A percentile compares a stretch with the other conserved stretches of the same genome.
Conservation (phyloP, 768 basidiomycete genomes). For the Tylopilus subfusipes region DNA sequence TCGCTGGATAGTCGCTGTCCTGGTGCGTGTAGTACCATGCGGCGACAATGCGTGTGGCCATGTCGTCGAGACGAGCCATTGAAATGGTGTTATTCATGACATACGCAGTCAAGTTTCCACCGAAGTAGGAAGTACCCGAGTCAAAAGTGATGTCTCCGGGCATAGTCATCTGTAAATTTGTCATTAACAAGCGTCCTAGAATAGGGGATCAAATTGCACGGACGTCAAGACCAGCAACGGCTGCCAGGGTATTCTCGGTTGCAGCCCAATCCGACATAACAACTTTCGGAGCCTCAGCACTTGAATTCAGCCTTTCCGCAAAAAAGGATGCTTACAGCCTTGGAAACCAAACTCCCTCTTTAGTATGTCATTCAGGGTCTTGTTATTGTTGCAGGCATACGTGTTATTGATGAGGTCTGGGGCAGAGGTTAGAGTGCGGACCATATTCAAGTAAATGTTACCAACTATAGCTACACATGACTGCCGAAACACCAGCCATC, state of each 20-base stretch:
- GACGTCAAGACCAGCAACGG: slow-evolving; percentile 62
- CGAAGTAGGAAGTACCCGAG: slow-evolving; percentile 50
- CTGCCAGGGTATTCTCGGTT: slow-evolving; percentile 45
- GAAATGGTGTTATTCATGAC: slow-evolving; percentile 62
- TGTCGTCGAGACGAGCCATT: slow-evolving; percentile 57
- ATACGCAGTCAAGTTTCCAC: slow-evolving; percentile 51
- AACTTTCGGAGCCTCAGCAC: slow-evolving; percentile 28
- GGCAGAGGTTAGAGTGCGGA: background rate
- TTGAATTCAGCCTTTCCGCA: background rate
- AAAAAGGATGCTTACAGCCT: slow-evolving; percentile 41
- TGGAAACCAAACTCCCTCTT: slow-evolving; percentile 68
- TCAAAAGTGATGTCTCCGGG: slow-evolving; percentile 53
- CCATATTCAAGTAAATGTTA: background rate
- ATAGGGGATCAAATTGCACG: slow-evolving; percentile 13
- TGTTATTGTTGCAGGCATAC: slow-evolving; percentile 63
- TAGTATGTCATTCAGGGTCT: slow-evolving; percentile 54
- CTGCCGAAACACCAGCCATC: slow-evolving; percentile 59
- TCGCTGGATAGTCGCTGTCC: slow-evolving; percentile 27
- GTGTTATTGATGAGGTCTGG: slow-evolving; percentile 55
- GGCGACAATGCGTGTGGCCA: slow-evolving; percentile 69
- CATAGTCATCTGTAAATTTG: slow-evolving; percentile 58
- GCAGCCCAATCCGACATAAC: slow-evolving; percentile 64
- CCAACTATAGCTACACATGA: slow-evolving; percentile 63
- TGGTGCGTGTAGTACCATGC: slow-evolving; percentile 48
- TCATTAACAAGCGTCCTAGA: background rate